Base-by-base conservation (phyloP, 495 filamentous ascomycete species). In the Haplographium delicatum region DNA sequence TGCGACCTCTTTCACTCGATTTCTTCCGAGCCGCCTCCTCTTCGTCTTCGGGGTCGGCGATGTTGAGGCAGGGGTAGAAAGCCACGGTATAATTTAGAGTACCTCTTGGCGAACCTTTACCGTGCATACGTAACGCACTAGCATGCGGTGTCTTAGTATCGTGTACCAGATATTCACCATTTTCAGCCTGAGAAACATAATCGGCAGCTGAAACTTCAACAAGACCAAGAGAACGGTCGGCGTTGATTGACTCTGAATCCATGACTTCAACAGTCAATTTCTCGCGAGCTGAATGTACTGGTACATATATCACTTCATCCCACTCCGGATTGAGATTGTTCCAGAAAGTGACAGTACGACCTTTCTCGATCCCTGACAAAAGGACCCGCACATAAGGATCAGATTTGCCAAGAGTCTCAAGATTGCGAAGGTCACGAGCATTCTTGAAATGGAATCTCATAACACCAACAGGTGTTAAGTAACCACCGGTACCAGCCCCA, bases 261-360 rank as follows among this genome's bases (percentile, higher is more conserved):
- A 99, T 97, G 52, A 96, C 89, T 65, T 98, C 93, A 11, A 99
- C 68, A 0, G 79, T 79, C 16, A 99, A 65, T 56, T 83, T 91
- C 64, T 97, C 94, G 26, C 85, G 83, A n/a, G 74, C 47, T 9
- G 83, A 86, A 65, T 97, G 94, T 48, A 99, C 78, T 0, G 94
- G 91, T 0, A 99, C 78, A 65, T 99, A 99, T 37, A 95, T 76
- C 10, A 97, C 80, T 65, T 99, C 94, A 60, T 99, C 89, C 86
- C 86, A 99, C 26, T 94, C 83, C 2, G 93, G 93, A 59, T 95
- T 88, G 16, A 99, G 81, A 60, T 96, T 95, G 63, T 91, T 99
- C 59, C 89, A 82, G 69, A 91, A 95, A 1, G 93, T 96, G 39
- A 99, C 93, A 1, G 94, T 96, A 44, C 89, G 80, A 16, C 76